Evolutionary conservation across 176 grass and related monocot genomes (phyloP).

Genomic region (Triticum monococcum): DNA sequence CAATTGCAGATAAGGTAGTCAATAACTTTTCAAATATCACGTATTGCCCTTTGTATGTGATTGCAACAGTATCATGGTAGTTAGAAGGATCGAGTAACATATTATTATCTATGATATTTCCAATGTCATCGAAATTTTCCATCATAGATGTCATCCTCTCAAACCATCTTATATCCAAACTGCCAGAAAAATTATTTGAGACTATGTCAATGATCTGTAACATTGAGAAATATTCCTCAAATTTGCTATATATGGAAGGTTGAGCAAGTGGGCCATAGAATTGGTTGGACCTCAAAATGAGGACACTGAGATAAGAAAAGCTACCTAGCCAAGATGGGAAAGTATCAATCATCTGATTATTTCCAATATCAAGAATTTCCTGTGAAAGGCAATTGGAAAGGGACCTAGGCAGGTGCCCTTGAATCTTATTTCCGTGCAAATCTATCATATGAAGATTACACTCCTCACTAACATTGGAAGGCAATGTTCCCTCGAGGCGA

Average conservation of each 20-base stretch:
- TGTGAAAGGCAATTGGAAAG: background rate
- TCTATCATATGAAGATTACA: background rate
- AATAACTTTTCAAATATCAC: background rate
- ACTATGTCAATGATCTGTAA: constrained; percentile 38
- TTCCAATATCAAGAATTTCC: constrained; percentile 35
- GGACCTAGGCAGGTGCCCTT: constrained; percentile 13
- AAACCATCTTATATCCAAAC: background rate
- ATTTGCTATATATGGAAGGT: background rate
- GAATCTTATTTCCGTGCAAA: constrained; percentile 12
- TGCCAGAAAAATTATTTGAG: constrained; percentile 31
- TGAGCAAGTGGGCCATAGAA: constrained; percentile 23
- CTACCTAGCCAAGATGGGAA: constrained; percentile 21
- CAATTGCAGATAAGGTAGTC: background rate
- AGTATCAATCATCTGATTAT: constrained; percentile 14
- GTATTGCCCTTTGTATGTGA: background rate
- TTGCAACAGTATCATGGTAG: background rate
- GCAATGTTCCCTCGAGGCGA: background rate
- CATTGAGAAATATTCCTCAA: background rate
- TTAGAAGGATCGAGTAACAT: too few species aligned
- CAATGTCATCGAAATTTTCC: background rate
- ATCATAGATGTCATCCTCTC: background rate
- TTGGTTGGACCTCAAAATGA: constrained; percentile 33
- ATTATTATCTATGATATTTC: background rate
- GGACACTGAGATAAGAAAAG: constrained; percentile 2
- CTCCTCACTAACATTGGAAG: background rate